These are phyloP conservation scores for Phycomyces blakesleeanus DNA, from an alignment of 192 early-diverging fungal species.

Conservation along the genomic window DNA sequence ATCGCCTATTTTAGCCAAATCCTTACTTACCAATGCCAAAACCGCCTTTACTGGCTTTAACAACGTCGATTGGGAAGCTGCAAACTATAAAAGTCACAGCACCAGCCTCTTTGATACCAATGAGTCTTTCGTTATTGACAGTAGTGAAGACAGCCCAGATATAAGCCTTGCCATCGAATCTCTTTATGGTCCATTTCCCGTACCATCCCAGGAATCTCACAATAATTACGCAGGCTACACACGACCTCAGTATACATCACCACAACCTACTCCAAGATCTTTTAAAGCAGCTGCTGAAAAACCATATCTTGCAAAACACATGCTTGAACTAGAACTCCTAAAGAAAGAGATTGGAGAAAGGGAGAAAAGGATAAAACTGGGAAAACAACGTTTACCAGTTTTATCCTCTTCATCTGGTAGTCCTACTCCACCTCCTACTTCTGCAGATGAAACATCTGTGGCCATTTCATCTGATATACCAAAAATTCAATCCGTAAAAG, in stretches of 20 bases:
- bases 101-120: background rate
- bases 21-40: too few relatives aligned
- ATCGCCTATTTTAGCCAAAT: too few relatives aligned
- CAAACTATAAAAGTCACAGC: background rate
- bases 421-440: too few relatives aligned
- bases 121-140: background rate
- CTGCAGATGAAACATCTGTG: too few relatives aligned
- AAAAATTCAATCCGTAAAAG: too few relatives aligned
- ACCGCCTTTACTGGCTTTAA: too few relatives aligned
- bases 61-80: background rate
- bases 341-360: conserved; percentile 1
- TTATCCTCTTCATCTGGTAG: too few relatives aligned
- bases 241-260: background rate
- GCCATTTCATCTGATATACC: too few relatives aligned
- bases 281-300: background rate
- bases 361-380: background rate
- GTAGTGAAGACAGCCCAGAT: background rate
- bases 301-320: background rate
- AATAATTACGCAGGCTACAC: background rate
- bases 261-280: background rate
- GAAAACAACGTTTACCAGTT: background rate
- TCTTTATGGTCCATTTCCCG: background rate
- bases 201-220: background rate
- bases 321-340: background rate
- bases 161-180: background rate